Evolutionary conservation across 225 moss, liverwort and hornwort species (phyloP), one percentile per base, ranked within the genome.

Genomic region (Rhytidiadelphus loreus): DNA sequence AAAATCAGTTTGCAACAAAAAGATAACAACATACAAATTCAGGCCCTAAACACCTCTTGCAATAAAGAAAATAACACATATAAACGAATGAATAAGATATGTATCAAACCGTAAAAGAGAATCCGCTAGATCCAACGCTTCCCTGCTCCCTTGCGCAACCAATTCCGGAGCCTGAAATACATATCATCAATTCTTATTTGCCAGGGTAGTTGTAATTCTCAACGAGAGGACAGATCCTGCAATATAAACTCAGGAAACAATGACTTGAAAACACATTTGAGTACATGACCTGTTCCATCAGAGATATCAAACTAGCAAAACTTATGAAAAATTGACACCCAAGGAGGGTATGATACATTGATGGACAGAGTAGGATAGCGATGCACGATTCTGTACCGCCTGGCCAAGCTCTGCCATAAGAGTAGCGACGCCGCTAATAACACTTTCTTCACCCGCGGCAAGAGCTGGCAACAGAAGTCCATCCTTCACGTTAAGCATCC

Each of bases 321-420:
- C 65, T 73, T 24, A n/a, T 65, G 73, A 61, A 79, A 72, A 53
- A 60, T 53, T 76, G 52, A 53, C 88, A 83, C 44, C 50, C 80
- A 75, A 88, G 90, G 90, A 81, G 76, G 77, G 57, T 64, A 81
- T 87, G 89, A 92, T 85, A 89, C 77, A 82, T 77, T 89, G 87
- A 77, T 87, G 77, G 9, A 87, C 76, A 87, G 77, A 86, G 68
- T 59, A 75, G 68, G 70, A 86, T 75, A 88, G 81, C 76, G 81
- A 88, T 88, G 92, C 84, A 88, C 81, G 88, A 87, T 90, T 89
- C 82, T 85, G 87, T 92, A 98, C 97, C 94, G 97, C 96, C 87
- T 98, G 97, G 62, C 97, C 97, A 88, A 98, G 95, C 92, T 98
- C 97, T 84, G 97, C 96, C 95, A 96, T 96, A 84, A 98, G 94